A percentile compares a stretch with the other conserved stretches of the same genome.
Evolutionary conservation across 306 rosid genomes (phyloP).

Genomic region (Castanopsis chinensis): DNA sequence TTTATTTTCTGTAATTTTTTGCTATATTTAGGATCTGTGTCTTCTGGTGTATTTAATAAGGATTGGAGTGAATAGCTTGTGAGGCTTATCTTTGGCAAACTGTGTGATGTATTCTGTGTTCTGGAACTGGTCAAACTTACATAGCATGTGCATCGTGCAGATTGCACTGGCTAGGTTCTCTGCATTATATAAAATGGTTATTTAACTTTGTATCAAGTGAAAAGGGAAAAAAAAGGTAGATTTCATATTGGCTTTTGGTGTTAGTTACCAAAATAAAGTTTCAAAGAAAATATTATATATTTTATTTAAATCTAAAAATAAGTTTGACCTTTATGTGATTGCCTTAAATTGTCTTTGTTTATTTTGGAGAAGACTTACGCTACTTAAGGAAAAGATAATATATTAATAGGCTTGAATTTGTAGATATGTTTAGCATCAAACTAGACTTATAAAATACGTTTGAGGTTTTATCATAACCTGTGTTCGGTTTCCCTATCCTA

Average conservation of each 20-base stretch:
- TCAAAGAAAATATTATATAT: not conserved
- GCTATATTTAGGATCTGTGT: not conserved
- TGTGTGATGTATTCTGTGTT: constrained; percentile 12
- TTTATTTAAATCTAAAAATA: no score
- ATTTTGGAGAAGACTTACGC: not conserved
- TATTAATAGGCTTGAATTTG: not conserved
- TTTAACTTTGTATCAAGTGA: not conserved
- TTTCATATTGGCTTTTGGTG: not conserved
- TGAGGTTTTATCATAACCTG: not conserved
- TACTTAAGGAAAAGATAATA: not conserved
- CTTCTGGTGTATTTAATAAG: not conserved
- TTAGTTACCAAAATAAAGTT: not conserved
- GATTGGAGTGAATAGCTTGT: not conserved
- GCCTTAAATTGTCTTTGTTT: not conserved
- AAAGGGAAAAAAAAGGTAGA: not conserved
- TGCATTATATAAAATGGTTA: constrained; percentile 4
- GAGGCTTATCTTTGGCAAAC: not conserved
- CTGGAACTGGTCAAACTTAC: constrained; percentile 21
- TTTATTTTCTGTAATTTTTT: not conserved
- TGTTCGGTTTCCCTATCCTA: not conserved
- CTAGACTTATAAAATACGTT: not conserved
- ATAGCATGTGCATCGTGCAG: not conserved
- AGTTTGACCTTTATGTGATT: not conserved
- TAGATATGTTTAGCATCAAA: not conserved
- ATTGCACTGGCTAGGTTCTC: constrained; percentile 9